Conservation (phyloP, 495 filamentous ascomycete genomes). For the Halenospora varia region DNA sequence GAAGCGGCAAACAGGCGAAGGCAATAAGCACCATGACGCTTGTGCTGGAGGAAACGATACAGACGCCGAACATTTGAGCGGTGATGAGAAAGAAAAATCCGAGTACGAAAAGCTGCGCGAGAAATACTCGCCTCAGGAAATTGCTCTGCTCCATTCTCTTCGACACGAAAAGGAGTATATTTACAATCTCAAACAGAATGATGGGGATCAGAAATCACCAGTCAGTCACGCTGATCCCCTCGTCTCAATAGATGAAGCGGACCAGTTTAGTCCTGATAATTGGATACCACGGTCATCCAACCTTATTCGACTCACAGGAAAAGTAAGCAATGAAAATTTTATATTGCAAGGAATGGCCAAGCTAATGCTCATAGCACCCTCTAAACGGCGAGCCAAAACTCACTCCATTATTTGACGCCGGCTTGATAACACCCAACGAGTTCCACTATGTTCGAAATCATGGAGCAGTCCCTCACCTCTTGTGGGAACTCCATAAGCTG, state of each 20-base stretch:
- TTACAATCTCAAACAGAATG: constrained; percentile 23
- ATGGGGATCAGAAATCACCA: constrained; percentile 26
- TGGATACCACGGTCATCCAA: constrained; percentile 30
- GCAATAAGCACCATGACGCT: background rate
- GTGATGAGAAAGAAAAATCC: background rate
- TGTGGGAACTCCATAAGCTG: constrained; percentile 14
- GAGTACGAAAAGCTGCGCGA: constrained; percentile 15
- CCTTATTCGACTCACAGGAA: constrained; percentile 32
- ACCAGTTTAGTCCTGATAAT: constrained; percentile 33
- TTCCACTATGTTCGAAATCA: constrained; percentile 62
- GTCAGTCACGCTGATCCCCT: background rate
- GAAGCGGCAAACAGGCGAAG: background rate
- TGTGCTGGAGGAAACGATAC: background rate
- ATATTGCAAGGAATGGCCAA: no score
- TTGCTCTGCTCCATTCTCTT: constrained; percentile 23
- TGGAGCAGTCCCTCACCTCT: constrained; percentile 54
- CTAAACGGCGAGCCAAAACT: no score
- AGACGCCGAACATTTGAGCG: background rate
- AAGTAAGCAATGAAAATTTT: constrained; percentile 34
- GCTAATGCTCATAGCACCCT: constrained; percentile 15
- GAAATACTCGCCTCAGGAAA: constrained; percentile 24
- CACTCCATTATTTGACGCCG: constrained; percentile 29
- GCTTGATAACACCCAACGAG: constrained; percentile 48
- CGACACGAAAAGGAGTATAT: constrained; percentile 25
- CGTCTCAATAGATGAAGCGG: constrained; percentile 26